These are phyloP conservation scores for Fusarium sp. DNA, from an alignment of 2,329 filamentous ascomycete genomes.

Conservation along the genomic window DNA sequence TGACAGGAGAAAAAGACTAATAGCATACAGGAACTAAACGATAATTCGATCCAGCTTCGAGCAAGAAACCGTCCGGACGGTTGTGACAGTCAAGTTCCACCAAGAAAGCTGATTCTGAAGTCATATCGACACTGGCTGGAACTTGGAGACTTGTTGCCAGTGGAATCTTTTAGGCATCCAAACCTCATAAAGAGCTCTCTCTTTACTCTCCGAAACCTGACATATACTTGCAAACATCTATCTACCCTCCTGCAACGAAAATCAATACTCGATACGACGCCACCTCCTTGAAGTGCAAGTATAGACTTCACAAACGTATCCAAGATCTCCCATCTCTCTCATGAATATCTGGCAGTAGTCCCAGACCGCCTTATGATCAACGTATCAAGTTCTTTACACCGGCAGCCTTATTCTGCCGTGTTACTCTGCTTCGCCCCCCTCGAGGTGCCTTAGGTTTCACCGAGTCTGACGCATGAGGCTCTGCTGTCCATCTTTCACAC, in stretches of 20 bases:
- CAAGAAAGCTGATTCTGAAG: no score
- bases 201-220: not conserved
- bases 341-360: fast-evolving
- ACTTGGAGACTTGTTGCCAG: no score
- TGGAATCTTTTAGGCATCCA: no score
- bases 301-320: not conserved
- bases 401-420: conserved; percentile 4
- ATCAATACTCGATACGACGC: not conserved
- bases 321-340: not conserved
- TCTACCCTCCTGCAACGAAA: not conserved
- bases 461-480: conserved; percentile 25
- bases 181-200: no score
- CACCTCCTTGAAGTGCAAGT: not conserved
- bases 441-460: not conserved
- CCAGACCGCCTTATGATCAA: not conserved
- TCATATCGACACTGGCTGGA: no score
- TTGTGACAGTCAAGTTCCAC: no score
- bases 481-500: not conserved
- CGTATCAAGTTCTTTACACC: not conserved
- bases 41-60: no score
- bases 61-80: no score
- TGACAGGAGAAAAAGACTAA: no score
- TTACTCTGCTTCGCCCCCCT: conserved; percentile 16
- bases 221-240: fast-evolving
- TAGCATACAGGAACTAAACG: no score